phyloP scores from a whole-genome alignment of 1,284 basidiomycete species.

The Malassezia pachydermatis region DNA sequence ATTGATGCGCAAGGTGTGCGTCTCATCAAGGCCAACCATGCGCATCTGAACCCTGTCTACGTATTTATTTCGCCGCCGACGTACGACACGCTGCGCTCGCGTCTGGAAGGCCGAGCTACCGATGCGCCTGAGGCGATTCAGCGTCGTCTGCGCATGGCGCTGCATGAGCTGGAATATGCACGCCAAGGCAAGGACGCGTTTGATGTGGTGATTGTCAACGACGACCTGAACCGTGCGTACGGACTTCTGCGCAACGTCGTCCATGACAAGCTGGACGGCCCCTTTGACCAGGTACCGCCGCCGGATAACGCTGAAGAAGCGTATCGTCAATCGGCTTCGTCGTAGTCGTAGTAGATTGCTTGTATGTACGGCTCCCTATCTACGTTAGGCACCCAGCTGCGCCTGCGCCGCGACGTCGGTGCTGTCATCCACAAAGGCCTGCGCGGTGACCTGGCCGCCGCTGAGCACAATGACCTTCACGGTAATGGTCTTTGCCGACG shows the following conservation, averaged over 20 bases:
- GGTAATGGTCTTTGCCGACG: conserved; percentile 6
- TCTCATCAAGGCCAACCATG: conserved; percentile 64
- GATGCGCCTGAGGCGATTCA: conserved; percentile 66
- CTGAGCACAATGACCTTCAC: conserved; percentile 20
- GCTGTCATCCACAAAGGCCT: conserved; percentile 13
- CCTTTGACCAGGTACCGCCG: conserved; percentile 26
- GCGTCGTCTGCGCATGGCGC: conserved; percentile 68
- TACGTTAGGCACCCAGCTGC: conserved; percentile 10
- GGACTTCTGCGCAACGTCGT: conserved; percentile 48
- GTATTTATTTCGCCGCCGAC: conserved; percentile 87
- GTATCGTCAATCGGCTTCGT: neutral
- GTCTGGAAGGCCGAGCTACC: conserved; percentile 72
- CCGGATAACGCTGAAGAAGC: conserved; percentile 26
- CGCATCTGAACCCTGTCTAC: conserved; percentile 69
- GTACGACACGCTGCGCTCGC: conserved; percentile 51
- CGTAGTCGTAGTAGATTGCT: neutral
- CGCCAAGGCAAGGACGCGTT: conserved; percentile 60
- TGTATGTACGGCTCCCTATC: neutral
- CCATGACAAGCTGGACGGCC: conserved; percentile 12
- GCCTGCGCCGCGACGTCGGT: conserved; percentile 6
- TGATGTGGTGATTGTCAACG: conserved; percentile 82
- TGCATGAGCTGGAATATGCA: conserved; percentile 77
- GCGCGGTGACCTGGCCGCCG: conserved; percentile 21
- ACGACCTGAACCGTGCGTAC: conserved; percentile 77
- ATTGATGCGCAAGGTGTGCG: conserved; percentile 69